Percentiles rank a stretch among this genome's conserved stretches.
Conservation (phyloP, 495 filamentous ascomycete species). For the Apodospora peruviana region DNA sequence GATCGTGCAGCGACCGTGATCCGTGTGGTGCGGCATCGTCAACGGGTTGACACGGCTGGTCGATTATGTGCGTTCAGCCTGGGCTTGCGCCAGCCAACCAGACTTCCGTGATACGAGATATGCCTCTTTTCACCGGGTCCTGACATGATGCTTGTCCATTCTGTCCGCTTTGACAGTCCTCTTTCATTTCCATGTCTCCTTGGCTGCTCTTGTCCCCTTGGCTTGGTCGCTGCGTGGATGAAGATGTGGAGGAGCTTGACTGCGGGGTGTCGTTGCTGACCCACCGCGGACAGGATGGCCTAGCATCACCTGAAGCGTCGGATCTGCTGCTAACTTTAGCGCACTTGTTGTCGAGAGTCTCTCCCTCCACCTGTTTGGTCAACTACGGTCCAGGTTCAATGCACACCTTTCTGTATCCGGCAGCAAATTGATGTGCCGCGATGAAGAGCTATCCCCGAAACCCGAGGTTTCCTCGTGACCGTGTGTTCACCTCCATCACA, state of each 20-base stretch:
- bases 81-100: background rate
- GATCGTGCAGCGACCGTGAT: conserved; percentile 1
- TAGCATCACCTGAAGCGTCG: background rate
- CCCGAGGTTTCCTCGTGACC: background rate
- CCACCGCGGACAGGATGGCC: no score
- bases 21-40: background rate
- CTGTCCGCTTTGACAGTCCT: background rate
- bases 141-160: background rate
- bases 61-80: background rate
- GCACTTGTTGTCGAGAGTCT: background rate
- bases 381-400: background rate
- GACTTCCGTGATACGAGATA: background rate
- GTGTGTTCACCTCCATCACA: no score
- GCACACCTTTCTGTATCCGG: background rate
- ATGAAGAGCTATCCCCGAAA: conserved; percentile 6
- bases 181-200: background rate
- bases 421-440: background rate
- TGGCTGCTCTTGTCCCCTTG: background rate
- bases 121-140: background rate
- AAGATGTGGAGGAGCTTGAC: no score
- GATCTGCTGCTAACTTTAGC: background rate
- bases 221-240: no score
- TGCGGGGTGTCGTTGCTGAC: no score
- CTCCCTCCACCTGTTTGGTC: conserved; percentile 1
- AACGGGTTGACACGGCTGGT: background rate